A percentile compares a stretch with the other conserved stretches of the same genome.
Conservation (phyloP, 345 rosid genomes). For the Theobroma cacao region DNA sequence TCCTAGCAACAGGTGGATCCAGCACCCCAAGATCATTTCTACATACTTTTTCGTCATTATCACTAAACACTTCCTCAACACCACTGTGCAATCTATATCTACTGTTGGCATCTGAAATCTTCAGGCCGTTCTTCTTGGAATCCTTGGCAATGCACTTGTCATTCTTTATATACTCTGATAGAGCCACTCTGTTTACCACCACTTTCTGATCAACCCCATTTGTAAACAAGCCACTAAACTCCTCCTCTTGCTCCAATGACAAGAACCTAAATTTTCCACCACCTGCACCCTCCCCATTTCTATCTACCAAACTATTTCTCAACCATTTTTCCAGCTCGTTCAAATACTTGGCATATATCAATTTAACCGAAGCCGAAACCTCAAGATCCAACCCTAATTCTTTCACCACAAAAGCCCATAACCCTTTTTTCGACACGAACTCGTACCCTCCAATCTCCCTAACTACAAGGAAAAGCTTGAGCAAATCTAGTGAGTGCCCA, state of each 20-base stretch:
- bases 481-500: constrained; percentile 56
- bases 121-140: constrained; percentile 12
- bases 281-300: constrained; percentile 18
- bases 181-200: constrained; percentile 25
- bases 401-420: constrained; percentile 52
- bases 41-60: constrained; percentile 24
- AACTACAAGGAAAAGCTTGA: constrained; percentile 56
- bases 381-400: constrained; percentile 46
- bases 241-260: constrained; percentile 40
- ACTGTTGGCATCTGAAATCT: constrained; percentile 13
- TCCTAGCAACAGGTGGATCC: constrained; percentile 13
- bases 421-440: constrained; percentile 42
- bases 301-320: constrained; percentile 19
- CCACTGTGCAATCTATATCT: constrained; percentile 8
- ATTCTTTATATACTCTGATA: constrained; percentile 10
- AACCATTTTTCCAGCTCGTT: constrained; percentile 53
- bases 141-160: constrained; percentile 10
- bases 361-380: constrained; percentile 38
- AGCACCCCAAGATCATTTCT: constrained; percentile 13
- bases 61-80: constrained; percentile 20
- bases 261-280: constrained; percentile 25
- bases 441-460: constrained; percentile 59
- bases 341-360: constrained; percentile 58
- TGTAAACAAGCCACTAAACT: constrained; percentile 43
- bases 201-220: constrained; percentile 15